Base-by-base conservation (phyloP, 257 asterid species). In the Rubia yunnanensis region DNA sequence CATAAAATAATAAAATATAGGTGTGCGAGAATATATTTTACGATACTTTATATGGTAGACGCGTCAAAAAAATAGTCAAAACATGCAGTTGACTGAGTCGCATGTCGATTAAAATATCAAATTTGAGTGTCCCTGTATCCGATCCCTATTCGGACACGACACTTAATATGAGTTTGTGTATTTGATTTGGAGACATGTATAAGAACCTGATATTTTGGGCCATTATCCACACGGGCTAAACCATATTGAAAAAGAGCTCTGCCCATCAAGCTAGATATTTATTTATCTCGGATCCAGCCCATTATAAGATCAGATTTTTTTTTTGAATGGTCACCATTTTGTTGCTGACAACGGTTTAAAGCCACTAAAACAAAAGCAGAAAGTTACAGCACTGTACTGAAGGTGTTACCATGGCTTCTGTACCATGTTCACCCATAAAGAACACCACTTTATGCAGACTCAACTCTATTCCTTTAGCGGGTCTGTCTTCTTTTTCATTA, bases 351-450 rank as follows among this genome's bases (percentile, higher is more conserved):
- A 26, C 18, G 46, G 24, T 28, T 34, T 26, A 54, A 24, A 60
- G 74, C 68, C 72, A 74, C 71, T 49, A 55, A 9, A 48, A 32
- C 13, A 10, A 34, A 32, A 52, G 26, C 27, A 31, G 10, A 26
- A 38, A 35, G 64, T n/a, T 23, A 48, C 54, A 48, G 54, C 54
- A 48, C 54, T 50, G 10, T 24, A 13, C 59, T 46, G 49, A 20
- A 24, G 9, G 6, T 3, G 36, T 60, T 48, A 39, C 60, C 72
- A 84, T 84, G 95, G 87, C 81, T 34, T 70, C 83, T 39, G 53
- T 72, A 18, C 63, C 83, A 10, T 71, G 76, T 10, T 62, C 74
- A 22, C 65, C 71, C 72, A 64, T 80, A 14, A 72, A 15, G 22
- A 66, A 60, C 82, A 70, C 53, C 77, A 44, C 72, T 58, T 44